Conservation (phyloP, 768 basidiomycete species). For the Steccherinum ochraceum region DNA sequence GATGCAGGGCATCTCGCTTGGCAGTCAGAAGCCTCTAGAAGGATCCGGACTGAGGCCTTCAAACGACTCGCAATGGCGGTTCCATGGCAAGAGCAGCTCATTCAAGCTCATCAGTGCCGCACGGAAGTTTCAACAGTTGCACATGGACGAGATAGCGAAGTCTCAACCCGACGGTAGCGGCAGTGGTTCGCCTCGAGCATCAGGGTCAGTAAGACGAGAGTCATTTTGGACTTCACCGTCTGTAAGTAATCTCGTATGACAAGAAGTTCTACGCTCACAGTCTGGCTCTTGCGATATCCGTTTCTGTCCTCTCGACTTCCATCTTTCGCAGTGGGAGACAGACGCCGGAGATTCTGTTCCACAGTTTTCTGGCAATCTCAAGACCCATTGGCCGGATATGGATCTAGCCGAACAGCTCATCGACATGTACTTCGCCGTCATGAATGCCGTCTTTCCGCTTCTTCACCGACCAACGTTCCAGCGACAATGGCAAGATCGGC, state of each 20-base stretch:
- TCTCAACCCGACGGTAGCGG: conserved; percentile 4
- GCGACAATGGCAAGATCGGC: conserved; percentile 25
- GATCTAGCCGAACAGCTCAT: conserved; percentile 48
- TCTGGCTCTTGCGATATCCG: neutral
- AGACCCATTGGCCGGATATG: conserved; percentile 12
- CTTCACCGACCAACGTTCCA: conserved; percentile 64
- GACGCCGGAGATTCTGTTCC: neutral
- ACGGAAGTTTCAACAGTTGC: conserved; percentile 45
- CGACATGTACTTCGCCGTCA: conserved; percentile 54
- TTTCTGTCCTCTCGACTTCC: conserved; percentile 1
- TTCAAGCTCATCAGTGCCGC: conserved; percentile 49
- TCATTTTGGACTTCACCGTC: conserved; percentile 54
- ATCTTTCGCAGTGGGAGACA: neutral
- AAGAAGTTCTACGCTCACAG: neutral
- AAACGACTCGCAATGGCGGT: conserved; percentile 40
- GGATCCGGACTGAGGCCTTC: conserved; percentile 19
- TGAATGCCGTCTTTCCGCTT: conserved; percentile 58
- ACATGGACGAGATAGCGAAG: conserved; percentile 33
- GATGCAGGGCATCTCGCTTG: conserved; percentile 29
- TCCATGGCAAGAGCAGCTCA: conserved; percentile 58
- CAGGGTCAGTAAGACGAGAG: conserved; percentile 28
- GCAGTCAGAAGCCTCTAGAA: conserved; percentile 32
- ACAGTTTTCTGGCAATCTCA: neutral
- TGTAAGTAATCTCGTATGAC: conserved; percentile 29
- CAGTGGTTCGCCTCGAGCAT: conserved; percentile 14